Conservation (phyloP, 78 protist genomes). For the Isochrysis galbana region DNA sequence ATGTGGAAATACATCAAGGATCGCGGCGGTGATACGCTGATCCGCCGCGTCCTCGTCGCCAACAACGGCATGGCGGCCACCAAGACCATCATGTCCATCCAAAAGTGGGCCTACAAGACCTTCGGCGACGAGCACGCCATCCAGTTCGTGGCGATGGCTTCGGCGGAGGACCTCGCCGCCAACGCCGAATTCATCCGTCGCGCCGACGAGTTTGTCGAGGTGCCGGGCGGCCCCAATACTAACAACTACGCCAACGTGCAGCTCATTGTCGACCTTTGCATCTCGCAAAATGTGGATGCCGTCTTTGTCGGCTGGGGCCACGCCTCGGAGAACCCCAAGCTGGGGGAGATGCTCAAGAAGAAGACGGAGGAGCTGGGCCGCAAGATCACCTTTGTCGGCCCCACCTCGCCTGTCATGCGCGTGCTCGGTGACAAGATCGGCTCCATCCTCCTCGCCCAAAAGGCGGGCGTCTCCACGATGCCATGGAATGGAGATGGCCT, state of each 20-base stretch:
- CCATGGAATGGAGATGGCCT: conserved; percentile 77
- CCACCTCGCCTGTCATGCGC: conserved; percentile 41
- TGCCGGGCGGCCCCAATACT: conserved; percentile 90
- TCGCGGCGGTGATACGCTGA: conserved; percentile 53
- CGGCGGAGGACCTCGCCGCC: conserved; percentile 88
- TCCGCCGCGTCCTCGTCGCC: conserved; percentile 81
- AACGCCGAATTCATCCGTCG: conserved; percentile 94
- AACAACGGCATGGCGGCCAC: conserved; percentile 98
- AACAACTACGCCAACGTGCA: conserved; percentile 97
- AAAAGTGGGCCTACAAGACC: conserved; percentile 83
- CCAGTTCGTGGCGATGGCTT: conserved; percentile 90
- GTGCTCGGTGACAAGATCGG: conserved; percentile 96
- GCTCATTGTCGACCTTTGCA: conserved; percentile 76
- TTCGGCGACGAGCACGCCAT: conserved; percentile 83
- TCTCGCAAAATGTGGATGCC: conserved; percentile 69
- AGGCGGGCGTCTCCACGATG: conserved; percentile 86
- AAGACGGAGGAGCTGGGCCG: not conserved
- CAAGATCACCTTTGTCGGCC: conserved; percentile 4
- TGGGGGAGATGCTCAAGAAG: conserved; percentile 71
- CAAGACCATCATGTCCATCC: conserved; percentile 92
- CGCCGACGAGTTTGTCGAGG: conserved; percentile 86
- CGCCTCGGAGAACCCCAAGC: conserved; percentile 93
- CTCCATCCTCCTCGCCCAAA: conserved; percentile 93
- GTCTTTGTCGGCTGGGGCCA: conserved; percentile 98
- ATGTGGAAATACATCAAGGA: not conserved